phyloP scores from a whole-genome alignment of 75 land plant species.

The Adiantum capillusveneris region DNA sequence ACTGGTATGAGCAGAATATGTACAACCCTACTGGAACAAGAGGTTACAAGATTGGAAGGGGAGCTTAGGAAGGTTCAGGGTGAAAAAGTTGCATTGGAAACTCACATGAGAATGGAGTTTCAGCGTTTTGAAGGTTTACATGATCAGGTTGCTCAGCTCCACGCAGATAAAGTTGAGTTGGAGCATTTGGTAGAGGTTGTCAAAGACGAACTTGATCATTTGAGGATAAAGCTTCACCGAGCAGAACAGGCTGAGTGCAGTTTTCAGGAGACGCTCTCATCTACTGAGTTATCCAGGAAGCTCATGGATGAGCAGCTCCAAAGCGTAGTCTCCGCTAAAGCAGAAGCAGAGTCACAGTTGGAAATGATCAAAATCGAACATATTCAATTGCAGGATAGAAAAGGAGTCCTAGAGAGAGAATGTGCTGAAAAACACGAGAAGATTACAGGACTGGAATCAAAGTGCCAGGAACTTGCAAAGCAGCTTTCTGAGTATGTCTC shows the following conservation, averaged over 20 bases:
- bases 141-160: slow-evolving; percentile 10
- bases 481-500: slow-evolving; percentile 40
- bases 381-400: slow-evolving; percentile 13
- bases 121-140: slow-evolving; percentile 11
- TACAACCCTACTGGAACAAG: slow-evolving; percentile 7
- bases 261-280: slow-evolving; percentile 16
- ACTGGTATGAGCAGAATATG: slow-evolving; percentile 13
- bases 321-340: slow-evolving; percentile 8
- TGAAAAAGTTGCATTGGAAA: slow-evolving; percentile 15
- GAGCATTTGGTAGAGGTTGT: slow-evolving; percentile 30
- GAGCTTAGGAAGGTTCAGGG: slow-evolving; percentile 25
- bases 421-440: slow-evolving; percentile 26
- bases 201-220: slow-evolving; percentile 23
- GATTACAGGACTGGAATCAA: slow-evolving; percentile 29
- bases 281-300: slow-evolving; percentile 23
- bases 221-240: slow-evolving; percentile 22
- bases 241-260: slow-evolving; percentile 15
- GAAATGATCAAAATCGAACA: slow-evolving; percentile 20
- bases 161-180: slow-evolving; percentile 35
- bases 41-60: slow-evolving; percentile 29
- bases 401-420: slow-evolving; percentile 34
- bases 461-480: slow-evolving; percentile 37
- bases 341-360: slow-evolving; percentile 22
- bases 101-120: slow-evolving; percentile 22
- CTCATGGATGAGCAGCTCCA: slow-evolving; percentile 4